phyloP scores from a whole-genome alignment of 495 filamentous ascomycete genomes.

The Aspergillus sclerotioniger region DNA sequence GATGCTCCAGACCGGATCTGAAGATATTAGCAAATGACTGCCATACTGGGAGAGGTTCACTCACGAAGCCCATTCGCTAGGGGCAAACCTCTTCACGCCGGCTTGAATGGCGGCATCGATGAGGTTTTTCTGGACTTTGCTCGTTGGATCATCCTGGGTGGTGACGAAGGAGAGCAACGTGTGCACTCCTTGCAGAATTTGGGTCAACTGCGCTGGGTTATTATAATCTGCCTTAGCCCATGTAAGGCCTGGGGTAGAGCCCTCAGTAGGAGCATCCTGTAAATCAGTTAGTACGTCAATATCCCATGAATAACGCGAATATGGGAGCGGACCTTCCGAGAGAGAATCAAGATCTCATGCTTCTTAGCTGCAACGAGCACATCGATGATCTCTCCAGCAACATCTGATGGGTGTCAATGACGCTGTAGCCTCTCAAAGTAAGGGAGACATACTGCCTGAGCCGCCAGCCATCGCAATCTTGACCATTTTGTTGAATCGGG shows the following conservation, averaged over 20 bases:
- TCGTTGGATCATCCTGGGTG: slow-evolving; percentile 31
- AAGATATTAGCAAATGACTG: slow-evolving; percentile 1
- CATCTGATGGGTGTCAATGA: slow-evolving; percentile 31
- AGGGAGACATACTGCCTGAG: slow-evolving; percentile 48
- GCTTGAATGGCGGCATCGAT: slow-evolving; percentile 61
- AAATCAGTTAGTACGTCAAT: not conserved
- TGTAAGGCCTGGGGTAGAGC: slow-evolving; percentile 19
- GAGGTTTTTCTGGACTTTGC: slow-evolving; percentile 44
- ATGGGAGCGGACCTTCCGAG: slow-evolving; percentile 37
- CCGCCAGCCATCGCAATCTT: slow-evolving; percentile 56
- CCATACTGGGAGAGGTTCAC: not conserved
- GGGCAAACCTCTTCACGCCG: slow-evolving; percentile 59
- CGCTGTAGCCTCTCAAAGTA: too few species aligned
- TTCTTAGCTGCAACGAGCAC: slow-evolving; percentile 46
- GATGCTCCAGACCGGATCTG: slow-evolving; percentile 20
- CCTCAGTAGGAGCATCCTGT: slow-evolving; percentile 7
- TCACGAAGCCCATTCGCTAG: slow-evolving; percentile 32
- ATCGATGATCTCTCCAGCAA: slow-evolving; percentile 55
- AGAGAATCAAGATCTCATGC: slow-evolving; percentile 51
- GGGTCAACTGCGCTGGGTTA: slow-evolving; percentile 31
- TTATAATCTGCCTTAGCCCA: slow-evolving; percentile 48
- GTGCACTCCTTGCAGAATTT: slow-evolving; percentile 46
- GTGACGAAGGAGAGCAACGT: slow-evolving; percentile 56
- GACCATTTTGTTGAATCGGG: slow-evolving; percentile 39
- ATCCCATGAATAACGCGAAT: not conserved